A percentile compares a stretch with the other conserved stretches of the same genome.
These are phyloP conservation scores for Russula foetens DNA, from an alignment of 768 basidiomycete genomes.

Conservation along the genomic window DNA sequence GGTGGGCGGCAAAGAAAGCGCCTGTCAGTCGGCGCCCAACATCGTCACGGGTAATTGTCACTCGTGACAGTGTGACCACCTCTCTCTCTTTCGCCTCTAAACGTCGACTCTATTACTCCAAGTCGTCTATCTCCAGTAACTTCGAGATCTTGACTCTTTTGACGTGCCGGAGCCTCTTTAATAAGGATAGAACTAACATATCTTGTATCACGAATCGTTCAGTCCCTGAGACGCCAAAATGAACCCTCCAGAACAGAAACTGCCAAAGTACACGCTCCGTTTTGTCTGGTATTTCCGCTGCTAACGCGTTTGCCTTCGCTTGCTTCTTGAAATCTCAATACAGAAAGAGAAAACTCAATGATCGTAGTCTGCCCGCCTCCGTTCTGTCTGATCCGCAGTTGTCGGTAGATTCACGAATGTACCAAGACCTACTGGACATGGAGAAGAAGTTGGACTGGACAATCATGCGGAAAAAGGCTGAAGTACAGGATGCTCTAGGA, in stretches of 20 bases:
- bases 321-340: neutral
- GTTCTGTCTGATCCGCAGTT: constrained; percentile 69
- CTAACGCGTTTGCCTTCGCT: neutral
- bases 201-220: neutral
- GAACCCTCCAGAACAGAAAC: constrained; percentile 25
- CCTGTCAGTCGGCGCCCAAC: neutral
- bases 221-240: neutral
- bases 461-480: constrained; percentile 80
- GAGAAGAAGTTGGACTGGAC: constrained; percentile 94
- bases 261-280: constrained; percentile 27
- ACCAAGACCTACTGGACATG: constrained; percentile 78
- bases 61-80: neutral
- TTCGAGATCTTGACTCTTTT: neutral
- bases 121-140: no score
- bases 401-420: constrained; percentile 77
- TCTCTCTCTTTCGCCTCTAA: neutral
- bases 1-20: no score
- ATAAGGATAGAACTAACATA: neutral
- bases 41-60: neutral
- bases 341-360: constrained; percentile 73
- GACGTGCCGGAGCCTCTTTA: neutral
- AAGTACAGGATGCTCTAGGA: constrained; percentile 83
- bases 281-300: neutral
- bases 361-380: constrained; percentile 71
- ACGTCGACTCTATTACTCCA: neutral